Conservation (phyloP, 2,329 filamentous ascomycete genomes). For the Endothia cerciana region DNA sequence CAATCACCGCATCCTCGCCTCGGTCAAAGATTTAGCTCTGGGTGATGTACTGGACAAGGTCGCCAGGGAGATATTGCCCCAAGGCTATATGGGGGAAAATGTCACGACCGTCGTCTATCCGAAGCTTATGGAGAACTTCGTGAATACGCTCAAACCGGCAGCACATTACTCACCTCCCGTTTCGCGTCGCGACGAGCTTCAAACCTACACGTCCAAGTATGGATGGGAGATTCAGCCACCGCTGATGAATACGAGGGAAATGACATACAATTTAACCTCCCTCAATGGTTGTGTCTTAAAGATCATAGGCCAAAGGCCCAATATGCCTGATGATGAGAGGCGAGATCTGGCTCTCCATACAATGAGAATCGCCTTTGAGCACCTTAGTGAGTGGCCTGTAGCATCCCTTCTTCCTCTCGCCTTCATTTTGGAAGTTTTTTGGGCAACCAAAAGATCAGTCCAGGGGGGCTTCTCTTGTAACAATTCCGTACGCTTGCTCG, state of each 20-base stretch:
- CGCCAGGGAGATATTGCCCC: slow-evolving; percentile 75
- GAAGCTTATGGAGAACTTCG: slow-evolving; percentile 76
- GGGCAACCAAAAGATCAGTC: not conserved
- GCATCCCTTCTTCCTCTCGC: not conserved
- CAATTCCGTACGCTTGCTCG: not conserved
- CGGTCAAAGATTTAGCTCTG: slow-evolving; percentile 74
- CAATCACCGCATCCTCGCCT: slow-evolving; percentile 73
- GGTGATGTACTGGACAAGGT: slow-evolving; percentile 90
- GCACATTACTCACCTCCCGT: slow-evolving; percentile 59
- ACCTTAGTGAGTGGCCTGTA: slow-evolving; percentile 56
- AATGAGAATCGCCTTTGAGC: slow-evolving; percentile 85
- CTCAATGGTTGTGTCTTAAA: slow-evolving; percentile 62
- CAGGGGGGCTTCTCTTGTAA: not conserved
- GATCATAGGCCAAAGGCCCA: slow-evolving; percentile 37
- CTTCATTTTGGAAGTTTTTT: not conserved
- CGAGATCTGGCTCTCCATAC: slow-evolving; percentile 70
- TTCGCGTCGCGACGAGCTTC: slow-evolving; percentile 62
- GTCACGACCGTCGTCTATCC: slow-evolving; percentile 76
- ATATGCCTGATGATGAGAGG: slow-evolving; percentile 63
- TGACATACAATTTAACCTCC: slow-evolving; percentile 77
- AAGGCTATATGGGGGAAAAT: slow-evolving; percentile 51
- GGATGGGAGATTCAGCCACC: slow-evolving; percentile 73
- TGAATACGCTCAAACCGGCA: slow-evolving; percentile 58
- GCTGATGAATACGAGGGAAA: slow-evolving; percentile 57
- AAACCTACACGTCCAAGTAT: slow-evolving; percentile 43